These are phyloP conservation scores for Silene latifolia DNA, from an alignment of 148 eudicot species.

Conservation along the genomic window DNA sequence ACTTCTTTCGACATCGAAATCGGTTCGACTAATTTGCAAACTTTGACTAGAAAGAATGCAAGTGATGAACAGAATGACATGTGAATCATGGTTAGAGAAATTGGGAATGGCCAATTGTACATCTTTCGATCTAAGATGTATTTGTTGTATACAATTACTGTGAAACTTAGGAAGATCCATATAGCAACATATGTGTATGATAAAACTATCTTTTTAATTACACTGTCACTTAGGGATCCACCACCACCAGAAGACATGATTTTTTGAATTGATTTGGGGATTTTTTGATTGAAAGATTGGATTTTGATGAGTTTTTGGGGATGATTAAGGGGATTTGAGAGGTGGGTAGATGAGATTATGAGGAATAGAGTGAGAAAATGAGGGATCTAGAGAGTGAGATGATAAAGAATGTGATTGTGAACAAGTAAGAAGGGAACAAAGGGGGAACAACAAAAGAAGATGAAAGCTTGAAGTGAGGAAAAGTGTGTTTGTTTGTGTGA, in stretches of 20 bases:
- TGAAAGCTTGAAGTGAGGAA: conserved; percentile 7
- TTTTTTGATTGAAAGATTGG: not conserved
- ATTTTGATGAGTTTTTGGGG: not conserved
- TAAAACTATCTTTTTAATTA: conserved; percentile 49
- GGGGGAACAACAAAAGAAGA: not conserved
- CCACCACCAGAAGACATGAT: conserved; percentile 28
- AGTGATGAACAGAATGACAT: conserved; percentile 63
- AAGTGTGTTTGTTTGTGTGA: not conserved
- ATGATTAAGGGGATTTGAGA: not conserved
- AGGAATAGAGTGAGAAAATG: not conserved
- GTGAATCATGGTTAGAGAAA: conserved; percentile 78
- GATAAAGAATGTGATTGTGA: not conserved
- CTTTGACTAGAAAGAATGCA: conserved; percentile 42
- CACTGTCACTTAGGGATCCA: conserved; percentile 49
- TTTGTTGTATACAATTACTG: conserved; percentile 73
- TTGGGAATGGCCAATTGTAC: conserved; percentile 73
- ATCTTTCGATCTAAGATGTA: conserved; percentile 68
- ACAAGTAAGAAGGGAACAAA: not conserved
- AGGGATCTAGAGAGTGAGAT: conserved; percentile 1
- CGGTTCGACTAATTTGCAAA: conserved; percentile 50
- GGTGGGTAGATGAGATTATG: conserved; percentile 9
- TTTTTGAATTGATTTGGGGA: not conserved
- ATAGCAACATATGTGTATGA: conserved; percentile 62
- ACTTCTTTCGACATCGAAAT: conserved; percentile 52
- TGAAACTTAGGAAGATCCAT: conserved; percentile 68